Evolutionary conservation across 73 alveolate species (phyloP), one percentile per base, ranked within the genome.

Genomic region (Vitrella brassicaformis): DNA sequence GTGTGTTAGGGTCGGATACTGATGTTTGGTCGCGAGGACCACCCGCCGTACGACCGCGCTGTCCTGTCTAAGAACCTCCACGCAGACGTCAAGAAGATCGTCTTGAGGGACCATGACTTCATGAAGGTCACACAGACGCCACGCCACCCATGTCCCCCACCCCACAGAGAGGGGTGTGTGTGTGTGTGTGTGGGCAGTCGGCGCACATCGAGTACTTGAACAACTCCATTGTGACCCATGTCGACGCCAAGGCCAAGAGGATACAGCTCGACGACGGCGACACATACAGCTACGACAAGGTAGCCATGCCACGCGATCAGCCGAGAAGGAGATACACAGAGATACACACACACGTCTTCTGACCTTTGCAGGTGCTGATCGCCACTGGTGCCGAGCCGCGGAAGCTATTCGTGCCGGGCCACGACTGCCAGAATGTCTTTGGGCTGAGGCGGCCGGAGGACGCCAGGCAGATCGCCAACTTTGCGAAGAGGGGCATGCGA

Each of bases 371-470:
- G n/a, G 56, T 14, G 56, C 56, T 39, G 56, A 39, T 39, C 14
- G 56, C 56, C 4, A 39, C 56, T 4, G 56, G 56, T 14, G 4
- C 56, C 22, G 14, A 4, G 14, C 56, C 56, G 22, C 4, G 56
- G 56, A 39, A 14, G 4, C 56, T 14, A 4, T 14, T 14, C 56
- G 56, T 39, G 56, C 56, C 56, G 4, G 94, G 94, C 10, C 70
- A 47, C 22, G 89, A 75, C 9, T 72, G 66, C 22, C 66, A 71
- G 30, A 81, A 78, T 22, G 90, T 87, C 0, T 67, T 68, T 31
- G 74, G 78, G 25, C 47, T 84, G 28, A 80, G 94, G 65, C 65
- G 31, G 26, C 77, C 72, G 27, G 45, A 31, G 14, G 94, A 84
- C 71, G 75, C 80, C 0, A 84, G 66, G 30, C 68, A 72, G 18